Percentiles rank a stretch among this genome's conserved stretches.
Conservation (phyloP, 768 basidiomycete species). For the Naematelia encephala region DNA sequence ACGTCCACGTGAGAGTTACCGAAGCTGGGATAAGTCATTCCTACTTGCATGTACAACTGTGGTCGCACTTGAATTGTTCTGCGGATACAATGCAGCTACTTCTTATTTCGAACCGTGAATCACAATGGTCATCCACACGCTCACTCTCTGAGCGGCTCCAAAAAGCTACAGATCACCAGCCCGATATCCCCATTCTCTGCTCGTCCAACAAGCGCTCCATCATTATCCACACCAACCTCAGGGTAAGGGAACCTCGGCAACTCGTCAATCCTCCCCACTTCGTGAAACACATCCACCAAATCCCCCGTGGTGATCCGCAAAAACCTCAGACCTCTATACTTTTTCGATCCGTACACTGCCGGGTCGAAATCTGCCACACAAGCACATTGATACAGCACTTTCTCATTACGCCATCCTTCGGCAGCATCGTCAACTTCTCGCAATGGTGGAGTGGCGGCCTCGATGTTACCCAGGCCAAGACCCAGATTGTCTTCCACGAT, state of each 20-base stretch:
- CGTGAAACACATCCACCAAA: constrained; percentile 48
- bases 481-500: not conserved
- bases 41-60: too few species aligned
- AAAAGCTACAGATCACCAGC: constrained; percentile 50
- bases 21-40: too few species aligned
- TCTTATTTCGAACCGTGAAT: too few species aligned
- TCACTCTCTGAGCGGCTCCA: constrained; percentile 36
- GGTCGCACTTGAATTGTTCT: too few species aligned
- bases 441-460: constrained; percentile 5
- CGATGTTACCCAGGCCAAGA: constrained; percentile 1
- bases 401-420: constrained; percentile 43
- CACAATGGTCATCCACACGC: too few species aligned
- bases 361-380: constrained; percentile 50
- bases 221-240: constrained; percentile 49
- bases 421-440: constrained; percentile 27
- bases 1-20: too few species aligned
- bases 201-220: constrained; percentile 48
- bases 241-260: constrained; percentile 47
- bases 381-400: constrained; percentile 47
- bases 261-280: constrained; percentile 51
- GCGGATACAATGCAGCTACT: too few species aligned
- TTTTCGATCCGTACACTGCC: constrained; percentile 20
- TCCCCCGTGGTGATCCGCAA: constrained; percentile 43
- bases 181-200: constrained; percentile 42
- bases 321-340: constrained; percentile 47